phyloP scores from a whole-genome alignment of 768 basidiomycete genomes.

The Lanmaoa pseudosensibilis region DNA sequence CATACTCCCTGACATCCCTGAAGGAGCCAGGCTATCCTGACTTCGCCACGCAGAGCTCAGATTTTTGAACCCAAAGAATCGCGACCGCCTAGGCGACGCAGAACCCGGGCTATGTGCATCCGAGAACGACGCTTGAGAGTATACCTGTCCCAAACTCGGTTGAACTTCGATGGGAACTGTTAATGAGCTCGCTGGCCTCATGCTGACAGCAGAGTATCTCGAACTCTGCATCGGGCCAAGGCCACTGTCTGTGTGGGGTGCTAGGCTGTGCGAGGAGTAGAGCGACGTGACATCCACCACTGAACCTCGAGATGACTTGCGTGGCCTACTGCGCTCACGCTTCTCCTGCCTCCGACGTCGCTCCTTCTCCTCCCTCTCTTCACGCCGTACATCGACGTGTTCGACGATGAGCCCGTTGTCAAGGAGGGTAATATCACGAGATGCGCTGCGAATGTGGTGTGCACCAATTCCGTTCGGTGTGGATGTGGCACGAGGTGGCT shows the following conservation, averaged over 20 bases:
- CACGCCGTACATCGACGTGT: constrained; percentile 77
- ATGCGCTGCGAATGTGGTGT: constrained; percentile 49
- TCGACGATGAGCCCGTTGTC: constrained; percentile 91
- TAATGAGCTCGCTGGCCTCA: constrained; percentile 61
- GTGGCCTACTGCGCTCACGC: constrained; percentile 52
- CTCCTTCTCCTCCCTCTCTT: constrained; percentile 74
- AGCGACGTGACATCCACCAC: constrained; percentile 71
- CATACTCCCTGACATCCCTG: constrained; percentile 85
- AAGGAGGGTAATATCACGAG: constrained; percentile 75
- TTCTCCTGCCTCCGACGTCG: constrained; percentile 69
- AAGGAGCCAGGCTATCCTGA: constrained; percentile 79
- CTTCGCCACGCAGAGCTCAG: constrained; percentile 72
- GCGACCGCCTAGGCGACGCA: constrained; percentile 62
- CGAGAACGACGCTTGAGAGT: constrained; percentile 79
- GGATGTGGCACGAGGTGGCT: constrained; percentile 48
- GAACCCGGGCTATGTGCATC: constrained; percentile 76
- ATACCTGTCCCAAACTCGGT: constrained; percentile 58
- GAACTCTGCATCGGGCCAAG: constrained; percentile 56
- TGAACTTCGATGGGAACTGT: constrained; percentile 60
- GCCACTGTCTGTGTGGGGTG: constrained; percentile 57
- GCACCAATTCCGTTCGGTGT: constrained; percentile 35
- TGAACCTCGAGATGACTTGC: constrained; percentile 74
- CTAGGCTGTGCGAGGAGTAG: constrained; percentile 63
- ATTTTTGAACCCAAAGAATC: constrained; percentile 79
- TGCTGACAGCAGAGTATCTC: constrained; percentile 55